Percentiles rank a stretch among this genome's conserved stretches.
phyloP scores from a whole-genome alignment of 352 stramenopile species.

The Globisporangium radiosum region DNA sequence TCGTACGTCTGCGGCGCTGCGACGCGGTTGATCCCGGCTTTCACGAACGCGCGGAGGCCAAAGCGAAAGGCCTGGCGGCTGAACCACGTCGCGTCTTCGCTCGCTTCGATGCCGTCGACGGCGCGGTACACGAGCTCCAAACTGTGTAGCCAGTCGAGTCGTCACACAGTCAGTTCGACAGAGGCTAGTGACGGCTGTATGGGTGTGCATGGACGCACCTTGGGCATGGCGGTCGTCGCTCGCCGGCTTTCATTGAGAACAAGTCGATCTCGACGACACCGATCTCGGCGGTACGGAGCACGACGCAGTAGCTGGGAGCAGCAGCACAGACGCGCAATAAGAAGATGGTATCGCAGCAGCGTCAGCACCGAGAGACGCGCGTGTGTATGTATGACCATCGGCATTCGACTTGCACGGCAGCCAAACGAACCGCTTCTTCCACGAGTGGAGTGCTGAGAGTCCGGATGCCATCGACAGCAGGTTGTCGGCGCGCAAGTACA shows the following conservation, averaged over 20 bases:
- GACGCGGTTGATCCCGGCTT: conserved; percentile 52
- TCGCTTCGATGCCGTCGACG: conserved; percentile 52
- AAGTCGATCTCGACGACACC: conserved; percentile 76
- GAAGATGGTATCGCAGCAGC: too few relatives aligned
- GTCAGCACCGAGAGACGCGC: background rate
- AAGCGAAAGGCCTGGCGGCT: conserved; percentile 63
- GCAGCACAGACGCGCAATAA: background rate
- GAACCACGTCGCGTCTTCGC: conserved; percentile 53
- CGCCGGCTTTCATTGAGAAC: conserved; percentile 69
- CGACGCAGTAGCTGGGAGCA: conserved; percentile 56
- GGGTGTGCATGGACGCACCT: conserved; percentile 19
- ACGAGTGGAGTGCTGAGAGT: conserved; percentile 68
- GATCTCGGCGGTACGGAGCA: conserved; percentile 45
- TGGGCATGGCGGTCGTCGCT: conserved; percentile 59
- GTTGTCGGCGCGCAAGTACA: conserved; percentile 79
- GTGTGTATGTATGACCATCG: background rate
- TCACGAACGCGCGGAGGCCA: conserved; percentile 49
- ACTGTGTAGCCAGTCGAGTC: conserved; percentile 5
- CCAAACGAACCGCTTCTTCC: conserved; percentile 57
- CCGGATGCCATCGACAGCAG: conserved; percentile 70
- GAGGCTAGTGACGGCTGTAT: too few relatives aligned
- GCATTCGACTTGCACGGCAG: background rate
- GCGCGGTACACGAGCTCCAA: conserved; percentile 58
- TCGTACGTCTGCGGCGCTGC: conserved; percentile 57
- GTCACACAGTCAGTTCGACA: background rate